Evolutionary conservation across 164 flowering plant genomes (phyloP).

Genomic region (Taxillus chinensis): DNA sequence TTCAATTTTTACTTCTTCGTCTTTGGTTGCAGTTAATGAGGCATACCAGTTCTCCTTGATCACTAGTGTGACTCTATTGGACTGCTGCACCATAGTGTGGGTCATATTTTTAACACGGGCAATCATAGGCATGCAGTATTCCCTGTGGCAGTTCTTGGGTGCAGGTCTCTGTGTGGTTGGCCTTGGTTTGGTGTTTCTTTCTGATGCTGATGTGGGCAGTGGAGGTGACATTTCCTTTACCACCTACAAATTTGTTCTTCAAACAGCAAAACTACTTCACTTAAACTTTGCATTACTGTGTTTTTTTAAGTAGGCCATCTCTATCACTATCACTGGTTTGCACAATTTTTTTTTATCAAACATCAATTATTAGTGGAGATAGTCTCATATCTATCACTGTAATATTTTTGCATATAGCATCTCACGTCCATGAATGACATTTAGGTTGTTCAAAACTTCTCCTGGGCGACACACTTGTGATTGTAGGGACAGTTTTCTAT

Average conservation of each 20-base stretch:
- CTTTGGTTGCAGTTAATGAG: slow-evolving; percentile 44
- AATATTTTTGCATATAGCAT: background rate
- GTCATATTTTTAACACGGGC: slow-evolving; percentile 62
- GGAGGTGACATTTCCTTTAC: slow-evolving; percentile 36
- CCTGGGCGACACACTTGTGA: slow-evolving; percentile 64
- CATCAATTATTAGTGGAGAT: too few relatives aligned
- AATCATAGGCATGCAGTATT: slow-evolving; percentile 55
- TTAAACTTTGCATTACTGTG: too few relatives aligned
- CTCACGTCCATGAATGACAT: slow-evolving; percentile 1
- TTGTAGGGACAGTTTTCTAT: slow-evolving; percentile 53
- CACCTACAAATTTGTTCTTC: background rate
- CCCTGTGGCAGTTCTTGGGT: slow-evolving; percentile 51
- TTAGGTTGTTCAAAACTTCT: slow-evolving; percentile 62
- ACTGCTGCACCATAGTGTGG: slow-evolving; percentile 76
- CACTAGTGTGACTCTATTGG: slow-evolving; percentile 74
- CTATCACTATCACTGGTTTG: too few relatives aligned
- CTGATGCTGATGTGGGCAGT: slow-evolving; percentile 61
- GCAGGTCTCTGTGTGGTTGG: slow-evolving; percentile 50
- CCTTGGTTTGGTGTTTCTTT: slow-evolving; percentile 61
- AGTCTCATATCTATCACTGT: too few relatives aligned
- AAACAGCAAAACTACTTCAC: too few relatives aligned
- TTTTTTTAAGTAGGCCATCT: too few relatives aligned
- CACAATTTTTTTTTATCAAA: too few relatives aligned
- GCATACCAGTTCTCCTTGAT: slow-evolving; percentile 69
- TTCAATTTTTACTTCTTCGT: too few relatives aligned